Percentiles rank a stretch among this genome's conserved stretches.
Evolutionary conservation across 1,284 basidiomycete genomes (phyloP).

Genomic region (Ceratobasidium sp.): DNA sequence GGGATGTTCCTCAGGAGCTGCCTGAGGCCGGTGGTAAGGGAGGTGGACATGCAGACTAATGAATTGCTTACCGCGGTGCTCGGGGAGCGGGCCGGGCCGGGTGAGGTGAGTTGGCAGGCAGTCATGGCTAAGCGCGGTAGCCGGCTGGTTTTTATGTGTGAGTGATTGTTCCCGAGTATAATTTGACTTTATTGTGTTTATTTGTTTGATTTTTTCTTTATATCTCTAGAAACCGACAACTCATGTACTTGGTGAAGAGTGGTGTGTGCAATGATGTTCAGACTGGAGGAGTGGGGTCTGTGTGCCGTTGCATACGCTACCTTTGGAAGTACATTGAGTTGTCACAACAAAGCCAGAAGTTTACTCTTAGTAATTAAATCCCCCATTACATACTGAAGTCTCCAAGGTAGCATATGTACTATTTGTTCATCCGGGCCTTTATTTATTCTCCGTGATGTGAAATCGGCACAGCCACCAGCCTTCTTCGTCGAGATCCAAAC

Average conservation of each 20-base stretch:
- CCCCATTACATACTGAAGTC: no score
- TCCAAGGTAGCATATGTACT: neutral
- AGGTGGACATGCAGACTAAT: conserved; percentile 43
- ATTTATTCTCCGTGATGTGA: neutral
- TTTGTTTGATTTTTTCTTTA: neutral
- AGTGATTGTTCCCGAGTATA: neutral
- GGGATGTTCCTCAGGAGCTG: conserved; percentile 43
- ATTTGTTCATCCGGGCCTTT: no score
- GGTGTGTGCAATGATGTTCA: conserved; percentile 10
- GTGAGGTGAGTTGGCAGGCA: conserved; percentile 37
- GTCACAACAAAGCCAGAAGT: neutral
- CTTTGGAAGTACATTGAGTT: conserved; percentile 2
- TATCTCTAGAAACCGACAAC: neutral
- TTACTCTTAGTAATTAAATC: neutral
- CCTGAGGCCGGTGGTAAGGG: conserved; percentile 32
- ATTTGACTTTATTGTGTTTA: neutral
- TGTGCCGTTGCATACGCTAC: conserved; percentile 12
- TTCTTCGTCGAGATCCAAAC: neutral
- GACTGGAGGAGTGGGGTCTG: neutral
- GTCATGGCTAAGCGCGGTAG: conserved; percentile 31
- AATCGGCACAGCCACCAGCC: neutral
- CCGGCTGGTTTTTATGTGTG: conserved; percentile 40
- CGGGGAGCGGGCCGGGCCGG: conserved; percentile 34
- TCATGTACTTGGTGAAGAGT: neutral
- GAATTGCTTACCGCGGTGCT: conserved; percentile 40